Evolutionary conservation across 176 grass and related monocot genomes (phyloP).

Genomic region (Guadua angustifolia): DNA sequence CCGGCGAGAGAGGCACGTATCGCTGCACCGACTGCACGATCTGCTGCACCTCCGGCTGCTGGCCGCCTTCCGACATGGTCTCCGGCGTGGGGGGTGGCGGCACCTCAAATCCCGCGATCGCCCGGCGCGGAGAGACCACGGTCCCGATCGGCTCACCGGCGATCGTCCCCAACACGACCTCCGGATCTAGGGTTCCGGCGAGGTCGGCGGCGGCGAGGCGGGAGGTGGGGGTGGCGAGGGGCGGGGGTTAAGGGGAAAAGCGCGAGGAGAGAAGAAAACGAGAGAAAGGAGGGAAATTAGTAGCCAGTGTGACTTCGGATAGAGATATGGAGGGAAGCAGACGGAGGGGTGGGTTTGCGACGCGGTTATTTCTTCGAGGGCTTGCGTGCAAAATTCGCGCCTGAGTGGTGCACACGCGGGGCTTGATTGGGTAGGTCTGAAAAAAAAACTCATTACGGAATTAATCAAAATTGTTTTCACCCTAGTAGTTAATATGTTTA

Average conservation of each 20-base stretch:
- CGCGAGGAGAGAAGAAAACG: conserved; percentile 48
- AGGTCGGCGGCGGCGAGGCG: conserved; percentile 18
- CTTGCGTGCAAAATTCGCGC: not conserved
- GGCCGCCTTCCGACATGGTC: conserved; percentile 63
- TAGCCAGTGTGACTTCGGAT: conserved; percentile 43
- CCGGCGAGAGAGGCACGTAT: conserved; percentile 20
- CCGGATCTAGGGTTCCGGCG: conserved; percentile 43
- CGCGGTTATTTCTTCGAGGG: not conserved
- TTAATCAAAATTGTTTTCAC: too few species aligned
- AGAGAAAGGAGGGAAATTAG: conserved; percentile 64
- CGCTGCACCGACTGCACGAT: conserved; percentile 62
- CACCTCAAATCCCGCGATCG: conserved; percentile 29
- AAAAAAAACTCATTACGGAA: too few species aligned
- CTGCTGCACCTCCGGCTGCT: conserved; percentile 46
- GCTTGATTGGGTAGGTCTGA: too few species aligned
- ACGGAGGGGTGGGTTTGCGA: not conserved
- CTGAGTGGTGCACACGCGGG: not conserved
- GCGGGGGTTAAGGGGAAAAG: conserved; percentile 43
- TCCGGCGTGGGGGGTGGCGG: not conserved
- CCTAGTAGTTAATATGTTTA: too few species aligned
- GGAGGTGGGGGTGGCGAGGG: conserved; percentile 32
- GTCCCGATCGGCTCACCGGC: conserved; percentile 23
- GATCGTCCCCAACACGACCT: not conserved
- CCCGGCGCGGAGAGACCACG: conserved; percentile 1
- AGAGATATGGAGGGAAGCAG: conserved; percentile 50